Evolutionary conservation across 2,329 filamentous ascomycete species (phyloP).

Genomic region (Microdochium nivale): DNA sequence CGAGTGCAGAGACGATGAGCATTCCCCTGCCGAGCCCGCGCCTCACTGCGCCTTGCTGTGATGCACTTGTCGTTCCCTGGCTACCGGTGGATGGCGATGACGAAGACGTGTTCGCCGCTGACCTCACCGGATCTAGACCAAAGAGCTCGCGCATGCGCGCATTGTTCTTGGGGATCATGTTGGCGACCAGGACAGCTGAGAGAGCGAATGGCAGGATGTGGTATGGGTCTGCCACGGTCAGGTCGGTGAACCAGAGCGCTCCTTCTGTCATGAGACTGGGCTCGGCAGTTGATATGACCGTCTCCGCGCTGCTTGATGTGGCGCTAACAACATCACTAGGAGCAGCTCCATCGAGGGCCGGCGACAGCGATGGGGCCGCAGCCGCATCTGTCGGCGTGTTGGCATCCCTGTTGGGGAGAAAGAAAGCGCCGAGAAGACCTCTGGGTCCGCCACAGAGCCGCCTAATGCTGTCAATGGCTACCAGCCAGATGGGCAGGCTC

Average conservation of each 20-base stretch:
- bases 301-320: constrained; percentile 6
- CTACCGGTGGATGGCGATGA: too few relatives aligned
- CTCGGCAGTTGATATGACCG: constrained; percentile 14
- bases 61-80: neutral
- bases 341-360: neutral
- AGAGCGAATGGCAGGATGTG: constrained; percentile 34
- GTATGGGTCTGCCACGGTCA: constrained; percentile 42
- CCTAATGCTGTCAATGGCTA: constrained; percentile 40
- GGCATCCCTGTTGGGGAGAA: constrained; percentile 10
- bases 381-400: neutral
- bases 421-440: constrained; percentile 24
- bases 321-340: constrained; percentile 2
- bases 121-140: constrained; percentile 7
- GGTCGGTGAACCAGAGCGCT: constrained; percentile 46
- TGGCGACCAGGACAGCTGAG: constrained; percentile 23
- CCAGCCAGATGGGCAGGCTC: constrained; percentile 38
- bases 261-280: constrained; percentile 38
- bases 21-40: constrained; percentile 13
- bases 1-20: neutral
- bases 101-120: neutral
- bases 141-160: constrained; percentile 13
- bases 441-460: constrained; percentile 32
- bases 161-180: constrained; percentile 21
- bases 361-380: neutral
- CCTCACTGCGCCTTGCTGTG: constrained; percentile 10